phyloP scores from a whole-genome alignment of 371 early-diverging fungal genomes.

The Mortierella sp. region DNA sequence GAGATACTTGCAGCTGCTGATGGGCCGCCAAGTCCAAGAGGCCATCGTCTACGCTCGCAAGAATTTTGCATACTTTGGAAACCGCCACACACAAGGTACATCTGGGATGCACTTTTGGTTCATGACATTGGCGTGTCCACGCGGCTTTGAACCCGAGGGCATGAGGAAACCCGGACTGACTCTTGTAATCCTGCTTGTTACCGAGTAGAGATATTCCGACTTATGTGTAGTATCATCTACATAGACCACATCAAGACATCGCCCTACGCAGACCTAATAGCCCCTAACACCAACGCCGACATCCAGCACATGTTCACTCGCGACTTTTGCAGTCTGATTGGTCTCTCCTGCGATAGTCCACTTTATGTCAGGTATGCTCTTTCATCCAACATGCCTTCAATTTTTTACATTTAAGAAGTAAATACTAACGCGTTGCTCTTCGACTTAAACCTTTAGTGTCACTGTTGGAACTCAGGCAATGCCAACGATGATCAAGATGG shows the following conservation, averaged over 20 bases:
- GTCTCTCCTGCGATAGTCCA: conserved; percentile 84
- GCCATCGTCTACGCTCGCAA: conserved; percentile 84
- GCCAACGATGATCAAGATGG: conserved; percentile 92
- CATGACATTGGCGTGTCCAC: background rate
- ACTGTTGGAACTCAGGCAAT: conserved; percentile 91
- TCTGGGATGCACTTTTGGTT: background rate
- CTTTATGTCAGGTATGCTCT: conserved; percentile 76
- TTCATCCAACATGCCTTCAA: too few relatives aligned
- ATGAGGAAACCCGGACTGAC: background rate
- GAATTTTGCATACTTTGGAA: conserved; percentile 78
- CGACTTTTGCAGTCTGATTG: conserved; percentile 89
- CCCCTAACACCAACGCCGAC: conserved; percentile 67
- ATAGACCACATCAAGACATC: conserved; percentile 63
- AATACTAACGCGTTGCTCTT: background rate
- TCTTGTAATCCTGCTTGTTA: conserved; percentile 44
- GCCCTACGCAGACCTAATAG: conserved; percentile 78
- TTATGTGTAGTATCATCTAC: conserved; percentile 76
- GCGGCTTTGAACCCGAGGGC: too few relatives aligned
- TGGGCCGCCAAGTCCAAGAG: conserved; percentile 55
- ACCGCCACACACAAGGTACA: conserved; percentile 74
- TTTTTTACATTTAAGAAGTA: too few relatives aligned
- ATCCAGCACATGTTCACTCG: conserved; percentile 83
- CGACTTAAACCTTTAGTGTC: conserved; percentile 60
- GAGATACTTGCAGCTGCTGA: conserved; percentile 81
- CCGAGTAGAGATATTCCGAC: conserved; percentile 78